These are phyloP conservation scores for Daphne laureola DNA, from an alignment of 441 rosid species.

Conservation along the genomic window DNA sequence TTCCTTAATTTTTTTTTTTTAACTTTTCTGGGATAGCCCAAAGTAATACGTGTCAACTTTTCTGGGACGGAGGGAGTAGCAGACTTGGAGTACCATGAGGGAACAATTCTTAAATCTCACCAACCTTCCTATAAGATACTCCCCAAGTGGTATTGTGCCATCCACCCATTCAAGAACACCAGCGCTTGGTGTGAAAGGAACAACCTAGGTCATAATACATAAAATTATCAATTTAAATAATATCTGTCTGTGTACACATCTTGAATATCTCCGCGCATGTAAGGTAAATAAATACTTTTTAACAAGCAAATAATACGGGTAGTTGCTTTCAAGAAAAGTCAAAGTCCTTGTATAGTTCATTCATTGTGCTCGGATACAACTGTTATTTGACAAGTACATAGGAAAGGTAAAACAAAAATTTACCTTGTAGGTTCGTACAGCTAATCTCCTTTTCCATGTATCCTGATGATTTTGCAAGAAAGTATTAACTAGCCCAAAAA, in stretches of 20 bases:
- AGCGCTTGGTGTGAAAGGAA: conserved; percentile 98
- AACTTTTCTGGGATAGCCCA: no score
- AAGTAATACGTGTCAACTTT: background rate
- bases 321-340: no score
- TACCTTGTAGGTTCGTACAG: conserved; percentile 95
- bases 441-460: conserved; percentile 88
- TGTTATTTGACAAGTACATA: no score
- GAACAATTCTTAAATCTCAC: conserved; percentile 15
- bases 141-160: conserved; percentile 97
- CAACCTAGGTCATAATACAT: conserved; percentile 50
- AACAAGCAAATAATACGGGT: no score
- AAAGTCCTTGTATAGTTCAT: no score
- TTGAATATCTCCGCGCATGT: no score
- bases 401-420: conserved; percentile 8
- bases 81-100: conserved; percentile 7
- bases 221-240: background rate
- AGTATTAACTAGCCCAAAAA: conserved; percentile 90
- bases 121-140: conserved; percentile 92
- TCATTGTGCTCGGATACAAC: no score
- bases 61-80: background rate
- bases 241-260: no score
- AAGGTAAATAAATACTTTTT: no score
- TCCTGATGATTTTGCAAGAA: conserved; percentile 77
- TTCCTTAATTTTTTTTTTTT: no score
- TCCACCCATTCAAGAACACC: conserved; percentile 99